phyloP scores from a whole-genome alignment of 768 basidiomycete species.

The Boletus sp. region DNA sequence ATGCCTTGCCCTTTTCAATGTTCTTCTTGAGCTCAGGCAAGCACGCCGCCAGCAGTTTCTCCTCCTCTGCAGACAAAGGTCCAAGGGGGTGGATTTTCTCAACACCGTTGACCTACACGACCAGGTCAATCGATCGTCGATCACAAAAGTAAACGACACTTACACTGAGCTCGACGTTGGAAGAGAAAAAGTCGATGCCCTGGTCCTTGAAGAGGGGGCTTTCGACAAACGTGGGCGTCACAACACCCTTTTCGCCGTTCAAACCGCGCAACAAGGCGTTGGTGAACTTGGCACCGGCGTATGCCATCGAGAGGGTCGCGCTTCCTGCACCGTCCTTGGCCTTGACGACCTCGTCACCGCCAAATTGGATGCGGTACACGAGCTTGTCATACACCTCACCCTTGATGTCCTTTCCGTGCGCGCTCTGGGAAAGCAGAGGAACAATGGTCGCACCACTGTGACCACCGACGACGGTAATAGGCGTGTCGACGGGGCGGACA shows the following conservation, averaged over 20 bases:
- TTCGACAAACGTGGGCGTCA: slow-evolving; percentile 86
- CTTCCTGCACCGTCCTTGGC: slow-evolving; percentile 88
- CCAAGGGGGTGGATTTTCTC: slow-evolving; percentile 91
- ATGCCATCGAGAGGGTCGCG: slow-evolving; percentile 77
- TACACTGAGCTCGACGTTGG: slow-evolving; percentile 92
- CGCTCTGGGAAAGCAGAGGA: slow-evolving; percentile 85
- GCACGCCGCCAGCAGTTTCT: slow-evolving; percentile 84
- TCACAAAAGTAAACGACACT: slow-evolving; percentile 20
- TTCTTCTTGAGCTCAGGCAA: slow-evolving; percentile 95
- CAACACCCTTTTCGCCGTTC: slow-evolving; percentile 63
- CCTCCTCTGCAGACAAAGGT: slow-evolving; percentile 72
- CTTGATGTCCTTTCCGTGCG: slow-evolving; percentile 64
- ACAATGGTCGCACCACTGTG: slow-evolving; percentile 98
- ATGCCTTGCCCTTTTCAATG: slow-evolving; percentile 91
- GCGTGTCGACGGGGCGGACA: slow-evolving; percentile 60
- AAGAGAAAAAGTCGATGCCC: slow-evolving; percentile 94
- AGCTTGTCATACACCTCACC: slow-evolving; percentile 76
- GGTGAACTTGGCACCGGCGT: slow-evolving; percentile 73
- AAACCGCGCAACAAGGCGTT: slow-evolving; percentile 58
- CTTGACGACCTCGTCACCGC: slow-evolving; percentile 98
- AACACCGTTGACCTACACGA: slow-evolving; percentile 71
- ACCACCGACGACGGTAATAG: slow-evolving; percentile 88
- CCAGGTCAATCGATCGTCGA: slow-evolving; percentile 6
- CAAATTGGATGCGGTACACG: slow-evolving; percentile 93
- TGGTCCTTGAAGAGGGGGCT: slow-evolving; percentile 80